Evolutionary conservation across 306 rosid species (phyloP), one percentile per base, ranked within the genome.

Genomic region (Hippophae tibetana): DNA sequence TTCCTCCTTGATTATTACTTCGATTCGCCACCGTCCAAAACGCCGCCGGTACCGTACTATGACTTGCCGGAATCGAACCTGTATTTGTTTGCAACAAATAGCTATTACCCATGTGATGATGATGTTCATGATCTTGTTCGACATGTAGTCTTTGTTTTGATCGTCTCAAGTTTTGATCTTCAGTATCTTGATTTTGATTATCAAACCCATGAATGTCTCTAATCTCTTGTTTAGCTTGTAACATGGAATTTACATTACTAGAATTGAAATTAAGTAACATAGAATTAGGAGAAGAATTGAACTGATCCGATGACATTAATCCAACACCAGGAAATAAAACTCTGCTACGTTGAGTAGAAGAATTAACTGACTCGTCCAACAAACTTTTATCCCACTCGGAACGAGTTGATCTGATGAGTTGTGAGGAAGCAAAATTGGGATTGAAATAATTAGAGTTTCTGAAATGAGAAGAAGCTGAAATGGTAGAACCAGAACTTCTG

Each of bases 11-110:
- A 18, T 79, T 95, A 60, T 68, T 82, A 71, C 72, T 84, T 0
- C 94, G 71, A 72, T 86, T 86, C 0, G 97, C 75, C 10, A 89
- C 23, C 97, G 86, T 89, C 97, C 97, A 89, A 55, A 89, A 76
- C 45, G 88, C 95, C 54, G 95, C 93, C 60, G 78, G 74, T 69
- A 84, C 92, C 64, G 79, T 71, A 31, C 61, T 67, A 55, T 85
- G 90, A 44, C 86, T 84, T 0, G 92, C 86, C 18, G 89, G 89
- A 9, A 83, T 75, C 0, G 86, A 48, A 5, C 95, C 89, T 0
- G 95, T 42, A 44, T 79, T 66, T 0, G 87, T 75, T 62, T 89
- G 97, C 63, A 85, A 42, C 62, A 89, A 64, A 47, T 89, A 89
- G 23, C 80, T 69, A 6, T 95, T 92, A 72, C 81, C 66, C 38